A percentile compares a stretch with the other conserved stretches of the same genome.
Conservation (phyloP, 805 yeast genomes). For the Wickerhamiella australiensis region DNA sequence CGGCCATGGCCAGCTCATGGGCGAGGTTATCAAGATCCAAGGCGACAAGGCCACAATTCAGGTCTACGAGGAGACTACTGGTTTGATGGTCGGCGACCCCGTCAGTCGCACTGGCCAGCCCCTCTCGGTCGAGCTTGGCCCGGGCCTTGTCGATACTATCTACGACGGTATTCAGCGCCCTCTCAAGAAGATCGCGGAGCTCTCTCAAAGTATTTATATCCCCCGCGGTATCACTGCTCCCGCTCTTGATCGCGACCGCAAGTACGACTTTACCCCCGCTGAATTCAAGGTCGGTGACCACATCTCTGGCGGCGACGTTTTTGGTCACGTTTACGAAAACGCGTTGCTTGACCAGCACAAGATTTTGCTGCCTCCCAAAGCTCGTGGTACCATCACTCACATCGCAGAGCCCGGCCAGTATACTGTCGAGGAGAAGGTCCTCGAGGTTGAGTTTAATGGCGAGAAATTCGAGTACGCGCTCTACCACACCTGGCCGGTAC, state of each 20-base stretch:
- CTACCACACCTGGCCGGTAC: constrained; percentile 99
- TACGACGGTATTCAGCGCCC: constrained; percentile 99
- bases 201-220: constrained; percentile 83
- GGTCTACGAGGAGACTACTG: constrained; percentile 98
- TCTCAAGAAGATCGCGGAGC: constrained; percentile 77
- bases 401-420: constrained; percentile 86
- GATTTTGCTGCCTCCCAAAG: constrained; percentile 93
- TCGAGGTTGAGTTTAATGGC: constrained; percentile 94
- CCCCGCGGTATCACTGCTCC: constrained; percentile 99
- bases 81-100: constrained; percentile 98
- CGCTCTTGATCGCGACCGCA: constrained; percentile 68
- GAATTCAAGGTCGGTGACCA: constrained; percentile 84
- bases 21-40: constrained; percentile 95
- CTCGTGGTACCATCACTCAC: constrained; percentile 90
- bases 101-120: constrained; percentile 98
- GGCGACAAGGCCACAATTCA: constrained; percentile 96
- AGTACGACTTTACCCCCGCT: constrained; percentile 81
- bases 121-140: constrained; percentile 96
- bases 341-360: constrained; percentile 86
- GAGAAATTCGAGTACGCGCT: constrained; percentile 66
- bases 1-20: constrained; percentile 93
- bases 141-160: constrained; percentile 98
- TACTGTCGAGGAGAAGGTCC: constrained; percentile 73
- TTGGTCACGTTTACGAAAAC: constrained; percentile 88
- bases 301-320: constrained; percentile 95